A percentile compares a stretch with the other conserved stretches of the same genome.
phyloP scores from a whole-genome alignment of 495 filamentous ascomycete species.

The Hypomontagnella monticulosa region DNA sequence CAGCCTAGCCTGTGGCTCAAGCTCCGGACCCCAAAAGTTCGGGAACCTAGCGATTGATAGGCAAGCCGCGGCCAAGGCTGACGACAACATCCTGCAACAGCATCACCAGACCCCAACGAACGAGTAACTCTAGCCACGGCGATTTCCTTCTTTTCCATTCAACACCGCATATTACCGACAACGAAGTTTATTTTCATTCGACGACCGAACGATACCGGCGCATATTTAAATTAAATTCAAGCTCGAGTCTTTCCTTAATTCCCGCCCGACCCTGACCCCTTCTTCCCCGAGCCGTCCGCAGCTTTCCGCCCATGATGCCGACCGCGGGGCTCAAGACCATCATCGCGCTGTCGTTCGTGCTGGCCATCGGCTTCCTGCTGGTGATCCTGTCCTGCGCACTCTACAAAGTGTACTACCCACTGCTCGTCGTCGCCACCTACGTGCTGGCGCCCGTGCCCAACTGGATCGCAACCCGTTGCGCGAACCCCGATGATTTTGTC shows the following conservation, averaged over 20 bases:
- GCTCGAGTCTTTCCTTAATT: no score
- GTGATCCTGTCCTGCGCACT: constrained; percentile 98
- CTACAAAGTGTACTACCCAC: constrained; percentile 89
- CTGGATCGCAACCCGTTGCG: constrained; percentile 88
- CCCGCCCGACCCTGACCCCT: no score
- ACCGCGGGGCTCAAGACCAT: constrained; percentile 95
- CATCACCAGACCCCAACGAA: constrained; percentile 21
- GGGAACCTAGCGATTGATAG: constrained; percentile 21
- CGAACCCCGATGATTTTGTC: constrained; percentile 97
- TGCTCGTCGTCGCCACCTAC: constrained; percentile 96
- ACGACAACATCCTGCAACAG: constrained; percentile 45
- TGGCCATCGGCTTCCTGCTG: constrained; percentile 98
- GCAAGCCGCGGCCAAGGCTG: constrained; percentile 43
- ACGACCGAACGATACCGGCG: no score
- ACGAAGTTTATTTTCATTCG: no score
- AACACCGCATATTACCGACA: neutral
- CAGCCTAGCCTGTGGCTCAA: constrained; percentile 43
- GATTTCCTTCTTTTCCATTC: constrained; percentile 2
- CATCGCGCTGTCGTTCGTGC: constrained; percentile 97
- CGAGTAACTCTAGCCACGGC: neutral
- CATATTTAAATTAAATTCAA: no score
- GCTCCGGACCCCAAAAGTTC: constrained; percentile 30
- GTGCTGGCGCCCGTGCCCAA: constrained; percentile 93
- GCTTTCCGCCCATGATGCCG: constrained; percentile 67
- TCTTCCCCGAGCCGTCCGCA: no score